Evolutionary conservation across 768 basidiomycete species (phyloP).

Genomic region (Pleurotus tuoliensis): DNA sequence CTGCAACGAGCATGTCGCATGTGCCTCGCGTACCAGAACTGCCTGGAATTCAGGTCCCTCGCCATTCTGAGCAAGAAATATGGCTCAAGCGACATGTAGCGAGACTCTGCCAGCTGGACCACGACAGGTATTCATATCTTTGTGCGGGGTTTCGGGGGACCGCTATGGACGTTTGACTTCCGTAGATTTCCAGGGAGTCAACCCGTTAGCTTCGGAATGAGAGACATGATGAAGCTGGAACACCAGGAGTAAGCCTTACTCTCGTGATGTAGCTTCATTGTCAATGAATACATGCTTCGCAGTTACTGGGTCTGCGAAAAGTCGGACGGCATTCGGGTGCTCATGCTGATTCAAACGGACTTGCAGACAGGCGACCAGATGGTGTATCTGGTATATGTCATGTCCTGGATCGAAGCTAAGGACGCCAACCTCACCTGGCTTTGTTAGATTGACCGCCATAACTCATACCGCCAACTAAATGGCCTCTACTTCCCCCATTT

Average conservation of each 20-base stretch:
- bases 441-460: conserved; percentile 89
- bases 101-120: conserved; percentile 57
- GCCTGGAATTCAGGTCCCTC: conserved; percentile 56
- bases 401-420: conserved; percentile 20
- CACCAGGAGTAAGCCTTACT: conserved; percentile 60
- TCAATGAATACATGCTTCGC: conserved; percentile 10
- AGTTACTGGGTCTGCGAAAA: conserved; percentile 99
- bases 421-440: not conserved
- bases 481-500: conserved; percentile 91
- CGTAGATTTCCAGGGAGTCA: conserved; percentile 92
- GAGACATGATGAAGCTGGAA: conserved; percentile 75
- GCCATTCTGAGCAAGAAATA: conserved; percentile 53
- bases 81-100: conserved; percentile 68
- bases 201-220: conserved; percentile 81
- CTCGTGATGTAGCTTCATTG: not conserved
- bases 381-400: conserved; percentile 63
- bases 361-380: conserved; percentile 44
- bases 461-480: conserved; percentile 68
- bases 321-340: conserved; percentile 90
- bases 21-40: conserved; percentile 55
- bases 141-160: not conserved
- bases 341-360: conserved; percentile 75
- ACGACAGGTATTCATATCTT: conserved; percentile 48
- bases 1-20: not conserved
- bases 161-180: conserved; percentile 9